phyloP scores from a whole-genome alignment of 169 alveolate genomes.

The Miamiensis avidus region DNA sequence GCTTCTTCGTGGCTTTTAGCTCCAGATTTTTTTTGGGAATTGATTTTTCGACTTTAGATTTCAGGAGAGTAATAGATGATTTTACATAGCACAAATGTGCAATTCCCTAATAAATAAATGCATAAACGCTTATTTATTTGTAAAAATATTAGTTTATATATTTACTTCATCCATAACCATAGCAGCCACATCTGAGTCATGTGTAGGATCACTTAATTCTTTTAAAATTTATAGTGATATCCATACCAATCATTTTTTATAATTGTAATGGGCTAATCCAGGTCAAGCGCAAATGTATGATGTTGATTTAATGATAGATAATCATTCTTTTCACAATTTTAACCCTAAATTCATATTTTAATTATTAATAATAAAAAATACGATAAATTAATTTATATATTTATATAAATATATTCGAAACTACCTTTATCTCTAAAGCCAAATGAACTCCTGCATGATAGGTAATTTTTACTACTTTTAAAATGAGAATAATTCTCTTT shows the following conservation, averaged over 20 bases:
- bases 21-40: constrained; percentile 19
- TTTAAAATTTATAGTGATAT: constrained; percentile 36
- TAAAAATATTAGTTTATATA: background rate
- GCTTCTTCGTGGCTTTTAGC: constrained; percentile 29
- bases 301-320: constrained; percentile 19
- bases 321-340: constrained; percentile 30
- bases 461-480: constrained; percentile 25
- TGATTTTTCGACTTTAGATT: constrained; percentile 27
- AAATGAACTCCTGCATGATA: constrained; percentile 32
- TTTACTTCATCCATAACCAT: constrained; percentile 41
- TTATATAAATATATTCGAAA: background rate
- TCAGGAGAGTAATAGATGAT: constrained; percentile 26
- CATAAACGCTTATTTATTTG: background rate
- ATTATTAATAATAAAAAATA: too few species aligned
- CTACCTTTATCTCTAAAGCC: background rate
- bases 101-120: constrained; percentile 14
- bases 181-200: constrained; percentile 41
- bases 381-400: too few species aligned
- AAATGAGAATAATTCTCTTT: constrained; percentile 25
- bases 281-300: constrained; percentile 33
- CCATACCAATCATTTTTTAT: constrained; percentile 29
- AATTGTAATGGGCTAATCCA: constrained; percentile 27
- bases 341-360: constrained; percentile 8
- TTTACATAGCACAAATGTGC: constrained; percentile 35
- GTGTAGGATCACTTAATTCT: constrained; percentile 12